phyloP scores from a whole-genome alignment of 106 monocot species.

The Allium cepa region DNA sequence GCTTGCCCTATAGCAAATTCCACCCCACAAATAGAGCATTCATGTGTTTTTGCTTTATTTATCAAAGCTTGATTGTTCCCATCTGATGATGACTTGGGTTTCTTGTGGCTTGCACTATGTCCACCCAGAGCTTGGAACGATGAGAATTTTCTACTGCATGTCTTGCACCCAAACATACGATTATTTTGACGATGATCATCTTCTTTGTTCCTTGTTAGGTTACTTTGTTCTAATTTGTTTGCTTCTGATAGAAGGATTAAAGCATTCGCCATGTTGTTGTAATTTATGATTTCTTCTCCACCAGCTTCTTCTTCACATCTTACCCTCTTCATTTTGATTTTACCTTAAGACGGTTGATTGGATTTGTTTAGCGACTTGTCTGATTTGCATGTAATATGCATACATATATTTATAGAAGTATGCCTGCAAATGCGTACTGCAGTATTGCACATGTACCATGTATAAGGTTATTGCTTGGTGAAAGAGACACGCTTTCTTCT shows the following conservation, averaged over 20 bases:
- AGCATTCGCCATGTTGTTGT: background rate
- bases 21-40: background rate
- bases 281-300: background rate
- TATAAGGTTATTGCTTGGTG: too few relatives aligned
- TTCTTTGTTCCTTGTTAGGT: background rate
- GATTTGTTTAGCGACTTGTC: too few relatives aligned
- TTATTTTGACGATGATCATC: background rate
- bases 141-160: background rate
- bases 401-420: too few relatives aligned
- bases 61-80: background rate
- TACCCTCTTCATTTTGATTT: too few relatives aligned
- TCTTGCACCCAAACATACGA: constrained; percentile 1
- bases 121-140: constrained; percentile 6
- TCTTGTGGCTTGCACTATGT: constrained; percentile 4
- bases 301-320: background rate
- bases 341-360: too few relatives aligned
- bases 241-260: background rate
- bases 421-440: too few relatives aligned
- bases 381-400: too few relatives aligned
- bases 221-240: too few relatives aligned
- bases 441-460: too few relatives aligned
- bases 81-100: background rate
- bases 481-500: too few relatives aligned
- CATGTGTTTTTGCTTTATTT: background rate
- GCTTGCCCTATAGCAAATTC: constrained; percentile 5